Evolutionary conservation across 176 grass and related monocot species (phyloP), one percentile per base, ranked within the genome.

Genomic region (Aegilops longissima): DNA sequence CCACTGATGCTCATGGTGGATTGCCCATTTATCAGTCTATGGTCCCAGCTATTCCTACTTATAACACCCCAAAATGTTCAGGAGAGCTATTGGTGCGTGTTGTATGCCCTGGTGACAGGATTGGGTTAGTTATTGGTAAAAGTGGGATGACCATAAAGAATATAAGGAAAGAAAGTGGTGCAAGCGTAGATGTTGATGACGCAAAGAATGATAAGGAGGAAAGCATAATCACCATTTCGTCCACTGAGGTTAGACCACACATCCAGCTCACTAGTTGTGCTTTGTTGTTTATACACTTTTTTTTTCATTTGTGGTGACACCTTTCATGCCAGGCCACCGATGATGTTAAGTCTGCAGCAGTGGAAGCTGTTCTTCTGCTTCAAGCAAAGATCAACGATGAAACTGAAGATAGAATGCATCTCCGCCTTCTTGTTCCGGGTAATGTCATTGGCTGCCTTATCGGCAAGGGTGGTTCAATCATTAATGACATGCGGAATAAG

Each of bases 51-150:
- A 59, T 95, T 84, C 86, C 97, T 87, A 34, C 80, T 51, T 94
- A 88, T 83, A 86, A 86, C 84, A 81, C 84, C 83, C 85, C 89
- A 40, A 65, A 82, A 87, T 88, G 82, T 86, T 90, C 92, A 45
- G 94, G 95, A 38, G 94, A 99, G 51, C 85, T 99, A 62, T 68
- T 93, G 30, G 21, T 99, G 54, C 88, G 89, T 76, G 92, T 99
- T 87, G 77, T 99, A 61, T 99, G 97, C 61, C 97, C 97, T 76
- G 86, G 85, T 85, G 87, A 90, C 67, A 99, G 93, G 83, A 97
- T 99, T 83, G 97, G 94, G 51, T 81, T 95, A 40, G 94, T 99
- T 84, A 99, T 99, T 81, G 97, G 97, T 77, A 99, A 94, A 86
- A 89, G 87, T 54, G 97, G 97, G 72, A 54, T 78, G 79, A 99